Conservation (phyloP, 768 basidiomycete genomes). For the Hemileccinum rubropunctum region DNA sequence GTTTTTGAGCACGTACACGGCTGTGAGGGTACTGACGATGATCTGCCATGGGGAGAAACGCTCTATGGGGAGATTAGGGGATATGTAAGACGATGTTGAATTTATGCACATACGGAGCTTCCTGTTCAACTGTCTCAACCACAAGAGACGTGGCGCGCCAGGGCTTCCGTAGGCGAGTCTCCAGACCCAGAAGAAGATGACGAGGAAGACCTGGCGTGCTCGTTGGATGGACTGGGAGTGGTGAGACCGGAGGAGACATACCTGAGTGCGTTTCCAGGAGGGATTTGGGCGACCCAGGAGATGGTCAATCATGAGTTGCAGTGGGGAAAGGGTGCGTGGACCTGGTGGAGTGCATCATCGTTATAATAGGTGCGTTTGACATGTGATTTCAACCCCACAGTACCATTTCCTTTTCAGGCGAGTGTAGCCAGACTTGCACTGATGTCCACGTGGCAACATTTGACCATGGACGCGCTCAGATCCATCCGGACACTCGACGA, state of each 20-base stretch:
- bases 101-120: constrained; percentile 48
- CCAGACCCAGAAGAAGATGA: constrained; percentile 91
- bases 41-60: constrained; percentile 97
- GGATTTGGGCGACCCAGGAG: constrained; percentile 83
- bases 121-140: constrained; percentile 59
- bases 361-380: constrained; percentile 9
- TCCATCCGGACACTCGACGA: constrained; percentile 40
- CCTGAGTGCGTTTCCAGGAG: constrained; percentile 88
- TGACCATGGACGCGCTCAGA: constrained; percentile 25
- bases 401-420: constrained; percentile 20
- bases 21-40: constrained; percentile 79
- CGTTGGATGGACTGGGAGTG: background rate
- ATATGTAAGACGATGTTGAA: background rate
- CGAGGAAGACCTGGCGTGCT: constrained; percentile 71
- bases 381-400: constrained; percentile 32
- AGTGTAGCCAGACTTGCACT: background rate
- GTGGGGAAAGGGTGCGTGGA: constrained; percentile 3
- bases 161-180: constrained; percentile 65
- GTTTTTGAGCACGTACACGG: constrained; percentile 80
- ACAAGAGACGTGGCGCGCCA: constrained; percentile 63
- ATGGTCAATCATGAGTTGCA: constrained; percentile 83
- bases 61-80: constrained; percentile 37
- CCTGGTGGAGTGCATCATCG: background rate
- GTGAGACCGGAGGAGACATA: constrained; percentile 25
- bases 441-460: constrained; percentile 8